Conservation (phyloP, 768 basidiomycete genomes). For the Suillus americanus region DNA sequence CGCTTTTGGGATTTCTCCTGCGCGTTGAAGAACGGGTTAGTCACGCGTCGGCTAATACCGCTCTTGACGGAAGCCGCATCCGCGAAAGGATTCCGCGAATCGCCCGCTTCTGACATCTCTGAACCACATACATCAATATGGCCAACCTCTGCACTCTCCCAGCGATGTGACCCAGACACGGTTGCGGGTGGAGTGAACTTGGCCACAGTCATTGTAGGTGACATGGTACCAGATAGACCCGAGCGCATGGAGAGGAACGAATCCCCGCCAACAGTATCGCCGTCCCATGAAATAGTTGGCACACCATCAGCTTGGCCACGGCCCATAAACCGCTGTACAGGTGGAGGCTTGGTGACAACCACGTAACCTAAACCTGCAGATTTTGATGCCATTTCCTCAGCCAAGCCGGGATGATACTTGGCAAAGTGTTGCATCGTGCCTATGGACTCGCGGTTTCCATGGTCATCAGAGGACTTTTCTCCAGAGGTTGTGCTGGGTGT, state of each 20-base stretch:
- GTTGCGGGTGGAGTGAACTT: constrained; percentile 64
- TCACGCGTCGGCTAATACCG: constrained; percentile 7
- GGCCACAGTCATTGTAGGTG: constrained; percentile 49
- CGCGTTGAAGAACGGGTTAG: constrained; percentile 45
- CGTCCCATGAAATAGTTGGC: constrained; percentile 51
- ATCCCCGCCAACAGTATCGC: constrained; percentile 42
- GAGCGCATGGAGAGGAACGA: constrained; percentile 52
- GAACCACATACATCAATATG: constrained; percentile 34
- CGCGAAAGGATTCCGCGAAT: constrained; percentile 27
- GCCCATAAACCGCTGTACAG: constrained; percentile 44
- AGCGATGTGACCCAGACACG: constrained; percentile 50
- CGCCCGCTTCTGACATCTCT: constrained; percentile 1
- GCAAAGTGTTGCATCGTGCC: constrained; percentile 46
- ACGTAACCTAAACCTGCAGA: constrained; percentile 23
- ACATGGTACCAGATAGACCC: constrained; percentile 44
- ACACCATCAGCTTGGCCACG: constrained; percentile 39
- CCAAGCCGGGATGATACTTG: constrained; percentile 57
- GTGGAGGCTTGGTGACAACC: constrained; percentile 22
- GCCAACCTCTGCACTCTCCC: constrained; percentile 71
- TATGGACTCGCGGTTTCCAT: constrained; percentile 28
- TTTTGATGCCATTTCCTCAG: constrained; percentile 48
- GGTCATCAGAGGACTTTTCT: constrained; percentile 43
- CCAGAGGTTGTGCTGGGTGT: constrained; percentile 53
- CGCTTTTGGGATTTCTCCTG: constrained; percentile 33
- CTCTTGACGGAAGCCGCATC: constrained; percentile 20